Evolutionary conservation across 192 early-diverging fungal genomes (phyloP), one percentile per base, ranked within the genome.

Genomic region (Dissophora ornata): DNA sequence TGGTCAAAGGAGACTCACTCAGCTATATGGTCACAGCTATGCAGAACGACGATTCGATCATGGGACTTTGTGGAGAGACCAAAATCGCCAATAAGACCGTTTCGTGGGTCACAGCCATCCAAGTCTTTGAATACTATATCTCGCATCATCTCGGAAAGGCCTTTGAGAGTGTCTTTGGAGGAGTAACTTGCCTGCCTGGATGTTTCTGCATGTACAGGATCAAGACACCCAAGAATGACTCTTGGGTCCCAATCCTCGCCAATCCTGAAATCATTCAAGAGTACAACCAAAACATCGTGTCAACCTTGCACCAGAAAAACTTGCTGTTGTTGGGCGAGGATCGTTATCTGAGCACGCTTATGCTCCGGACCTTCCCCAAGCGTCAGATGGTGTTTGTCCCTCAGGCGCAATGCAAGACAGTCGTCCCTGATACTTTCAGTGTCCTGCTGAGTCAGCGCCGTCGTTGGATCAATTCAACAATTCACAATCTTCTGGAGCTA

Each of bases 121-220:
- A 97, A 53, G 81, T 99, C 11, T 99, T 96, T 78, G 97, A 99
- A 84, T 99, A 99, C 86, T 99, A 95, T 80, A 97, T 97, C 57
- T 95, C 93, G 38, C 97, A 99, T 79, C 95, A 99, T 75, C 88
- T 96, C 58, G 90, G 90, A 67, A 95, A 96, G 80, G 90, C 95
- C 0, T 98, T 98, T 62, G 97, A 98, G 83, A 93, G 92, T 29
- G 83, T 96, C 16, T 98, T 97, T 87, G 97, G 97, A 79, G 95
- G 95, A 83, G 97, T 98, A 16, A 98, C 97, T 0, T 98, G 97
- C 83, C 80, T 98, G 18, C 97, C 97, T 3, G 94, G 96, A 59
- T 97, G 97, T 80, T 98, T 98, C 85, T 96, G 94, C 81, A 95
- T 96, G 94, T 98, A 97, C 80, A 91, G 97, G 33, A 93, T 98